A percentile compares a stretch with the other conserved stretches of the same genome.
Conservation (phyloP, 2,329 filamentous ascomycete genomes). For the Alternaria dauci region DNA sequence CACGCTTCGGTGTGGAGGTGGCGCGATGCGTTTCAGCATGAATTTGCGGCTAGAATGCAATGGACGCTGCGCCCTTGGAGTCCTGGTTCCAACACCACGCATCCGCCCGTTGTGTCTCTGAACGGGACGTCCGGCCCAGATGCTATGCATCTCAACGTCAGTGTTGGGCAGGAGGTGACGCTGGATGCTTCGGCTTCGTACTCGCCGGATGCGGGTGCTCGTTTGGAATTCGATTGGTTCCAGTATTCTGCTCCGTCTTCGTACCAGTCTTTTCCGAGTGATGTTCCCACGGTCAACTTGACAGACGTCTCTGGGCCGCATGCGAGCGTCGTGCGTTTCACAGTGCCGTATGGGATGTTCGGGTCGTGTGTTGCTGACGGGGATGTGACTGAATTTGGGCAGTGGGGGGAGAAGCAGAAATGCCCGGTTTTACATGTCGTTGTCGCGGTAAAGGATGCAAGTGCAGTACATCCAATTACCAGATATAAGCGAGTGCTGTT, state of each 20-base stretch:
- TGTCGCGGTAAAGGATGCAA: background rate
- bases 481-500: background rate
- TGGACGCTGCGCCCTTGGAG: too few species aligned
- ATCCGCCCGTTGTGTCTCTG: too few species aligned
- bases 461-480: background rate
- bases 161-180: too few species aligned
- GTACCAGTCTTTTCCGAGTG: background rate
- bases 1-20: background rate
- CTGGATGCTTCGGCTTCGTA: too few species aligned
- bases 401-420: background rate
- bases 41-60: background rate
- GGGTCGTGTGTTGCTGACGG: accelerated
- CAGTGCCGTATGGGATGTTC: background rate
- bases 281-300: background rate
- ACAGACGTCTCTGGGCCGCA: background rate
- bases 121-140: too few species aligned
- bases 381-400: background rate
- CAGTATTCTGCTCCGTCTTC: background rate
- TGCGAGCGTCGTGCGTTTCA: background rate
- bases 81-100: too few species aligned
- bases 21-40: background rate
- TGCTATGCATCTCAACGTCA: too few species aligned
- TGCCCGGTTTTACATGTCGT: background rate
- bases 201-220: too few species aligned
- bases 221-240: background rate